Conservation (phyloP, 768 basidiomycete species). For the Rhizopogon sp. region DNA sequence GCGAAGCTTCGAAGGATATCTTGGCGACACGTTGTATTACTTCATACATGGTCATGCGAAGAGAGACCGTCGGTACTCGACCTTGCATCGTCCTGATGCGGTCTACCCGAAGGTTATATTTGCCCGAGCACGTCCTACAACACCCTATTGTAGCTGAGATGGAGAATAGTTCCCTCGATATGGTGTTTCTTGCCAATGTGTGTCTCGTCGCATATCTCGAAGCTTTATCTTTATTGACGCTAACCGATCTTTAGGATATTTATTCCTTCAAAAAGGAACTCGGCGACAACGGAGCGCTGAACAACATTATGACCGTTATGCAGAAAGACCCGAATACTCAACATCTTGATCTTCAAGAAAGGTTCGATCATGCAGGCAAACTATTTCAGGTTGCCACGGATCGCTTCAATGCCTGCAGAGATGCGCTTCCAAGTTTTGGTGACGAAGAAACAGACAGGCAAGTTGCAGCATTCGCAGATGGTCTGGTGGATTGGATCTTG, state of each 20-base stretch:
- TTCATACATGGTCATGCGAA: constrained; percentile 23
- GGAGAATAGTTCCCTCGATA: constrained; percentile 21
- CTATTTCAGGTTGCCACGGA: constrained; percentile 16
- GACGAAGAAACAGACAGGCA: constrained; percentile 12
- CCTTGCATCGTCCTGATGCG: constrained; percentile 25
- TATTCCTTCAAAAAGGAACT: constrained; percentile 27
- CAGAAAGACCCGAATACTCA: constrained; percentile 16
- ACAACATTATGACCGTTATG: constrained; percentile 24
- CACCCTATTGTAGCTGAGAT: constrained; percentile 20
- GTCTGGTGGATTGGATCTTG: constrained; percentile 19
- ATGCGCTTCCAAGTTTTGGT: constrained; percentile 13
- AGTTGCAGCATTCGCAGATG: constrained; percentile 18
- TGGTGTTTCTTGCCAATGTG: constrained; percentile 22
- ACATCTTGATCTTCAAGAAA: constrained; percentile 20
- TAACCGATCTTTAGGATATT: constrained; percentile 14
- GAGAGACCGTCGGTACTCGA: constrained; percentile 23
- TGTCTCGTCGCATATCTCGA: background rate
- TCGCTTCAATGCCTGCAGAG: constrained; percentile 18
- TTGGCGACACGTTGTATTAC: constrained; percentile 13
- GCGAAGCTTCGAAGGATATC: constrained; percentile 15
- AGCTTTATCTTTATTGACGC: background rate
- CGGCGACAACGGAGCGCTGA: constrained; percentile 22
- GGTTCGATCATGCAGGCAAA: constrained; percentile 14
- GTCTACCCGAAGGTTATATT: constrained; percentile 20
- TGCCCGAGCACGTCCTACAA: constrained; percentile 17